Conservation (phyloP, 129 eudicot species). For the Flaveria brownii region DNA sequence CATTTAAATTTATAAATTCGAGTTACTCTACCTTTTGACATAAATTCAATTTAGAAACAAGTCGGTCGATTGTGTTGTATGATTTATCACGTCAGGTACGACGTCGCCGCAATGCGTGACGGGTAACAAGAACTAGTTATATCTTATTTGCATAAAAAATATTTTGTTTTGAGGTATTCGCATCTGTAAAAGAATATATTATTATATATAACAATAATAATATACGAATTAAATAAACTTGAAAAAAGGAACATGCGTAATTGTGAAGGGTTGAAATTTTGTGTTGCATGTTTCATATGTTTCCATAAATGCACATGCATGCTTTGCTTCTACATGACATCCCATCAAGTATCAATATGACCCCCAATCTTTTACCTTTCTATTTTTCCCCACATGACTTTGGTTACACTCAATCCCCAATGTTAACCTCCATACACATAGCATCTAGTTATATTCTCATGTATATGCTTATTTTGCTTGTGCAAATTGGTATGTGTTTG, state of each 20-base stretch:
- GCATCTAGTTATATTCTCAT: conserved; percentile 20
- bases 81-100: no score
- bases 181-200: no score
- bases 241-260: conserved; percentile 30
- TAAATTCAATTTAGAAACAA: no score
- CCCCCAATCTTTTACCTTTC: neutral
- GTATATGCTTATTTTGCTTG: conserved; percentile 11
- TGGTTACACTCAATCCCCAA: conserved; percentile 33
- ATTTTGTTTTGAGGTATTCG: no score
- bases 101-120: no score
- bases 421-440: conserved; percentile 26
- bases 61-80: no score
- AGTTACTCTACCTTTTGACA: no score
- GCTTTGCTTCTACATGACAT: conserved; percentile 40
- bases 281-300: conserved; percentile 30
- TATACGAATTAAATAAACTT: neutral
- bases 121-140: no score
- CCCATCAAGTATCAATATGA: conserved; percentile 25
- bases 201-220: neutral
- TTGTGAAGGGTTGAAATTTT: conserved; percentile 27
- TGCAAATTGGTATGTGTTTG: neutral
- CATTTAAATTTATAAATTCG: no score
- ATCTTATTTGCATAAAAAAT: no score
- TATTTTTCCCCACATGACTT: conserved; percentile 23
- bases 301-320: conserved; percentile 45